Evolutionary conservation across 305 asterid species (phyloP).

Genomic region (Fraxinus greggii): DNA sequence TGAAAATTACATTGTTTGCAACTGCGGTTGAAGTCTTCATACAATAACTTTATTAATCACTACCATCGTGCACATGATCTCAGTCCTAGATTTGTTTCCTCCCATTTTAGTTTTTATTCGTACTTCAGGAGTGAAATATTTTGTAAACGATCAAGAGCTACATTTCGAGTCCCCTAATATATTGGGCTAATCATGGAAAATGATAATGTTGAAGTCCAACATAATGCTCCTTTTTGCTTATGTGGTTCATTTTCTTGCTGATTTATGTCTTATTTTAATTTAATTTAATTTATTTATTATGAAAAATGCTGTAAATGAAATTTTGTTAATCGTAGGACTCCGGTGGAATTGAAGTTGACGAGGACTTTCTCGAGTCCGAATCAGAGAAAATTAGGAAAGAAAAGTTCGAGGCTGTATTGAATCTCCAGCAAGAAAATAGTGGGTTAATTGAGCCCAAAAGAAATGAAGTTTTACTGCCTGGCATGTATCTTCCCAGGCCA

Average conservation of each 20-base stretch:
- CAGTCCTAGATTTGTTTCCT: not conserved
- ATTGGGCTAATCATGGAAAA: not conserved
- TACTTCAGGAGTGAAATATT: not conserved
- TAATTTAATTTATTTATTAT: not conserved
- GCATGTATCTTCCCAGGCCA: slow-evolving; percentile 74
- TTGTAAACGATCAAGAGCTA: not conserved
- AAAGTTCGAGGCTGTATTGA: slow-evolving; percentile 58
- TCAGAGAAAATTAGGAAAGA: slow-evolving; percentile 63
- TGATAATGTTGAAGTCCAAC: not conserved
- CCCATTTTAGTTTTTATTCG: not conserved
- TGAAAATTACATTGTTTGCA: not conserved
- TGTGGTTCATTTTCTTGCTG: not conserved
- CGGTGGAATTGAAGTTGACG: slow-evolving; percentile 32
- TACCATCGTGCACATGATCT: not conserved
- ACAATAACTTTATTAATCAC: not conserved
- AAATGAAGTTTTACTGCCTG: slow-evolving; percentile 70
- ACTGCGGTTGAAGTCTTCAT: not conserved
- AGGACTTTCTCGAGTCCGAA: slow-evolving; percentile 50
- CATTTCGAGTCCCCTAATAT: not conserved
- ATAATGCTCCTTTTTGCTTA: not conserved
- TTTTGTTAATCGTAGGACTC: slow-evolving; percentile 38
- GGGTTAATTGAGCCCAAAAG: slow-evolving; percentile 80
- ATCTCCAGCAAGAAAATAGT: slow-evolving; percentile 71
- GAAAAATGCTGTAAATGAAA: not conserved
- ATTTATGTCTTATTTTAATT: not conserved